Percentiles rank a stretch among this genome's conserved stretches.
phyloP scores from a whole-genome alignment of 2,329 filamentous ascomycete genomes.

The Trichoderma guizhouense region DNA sequence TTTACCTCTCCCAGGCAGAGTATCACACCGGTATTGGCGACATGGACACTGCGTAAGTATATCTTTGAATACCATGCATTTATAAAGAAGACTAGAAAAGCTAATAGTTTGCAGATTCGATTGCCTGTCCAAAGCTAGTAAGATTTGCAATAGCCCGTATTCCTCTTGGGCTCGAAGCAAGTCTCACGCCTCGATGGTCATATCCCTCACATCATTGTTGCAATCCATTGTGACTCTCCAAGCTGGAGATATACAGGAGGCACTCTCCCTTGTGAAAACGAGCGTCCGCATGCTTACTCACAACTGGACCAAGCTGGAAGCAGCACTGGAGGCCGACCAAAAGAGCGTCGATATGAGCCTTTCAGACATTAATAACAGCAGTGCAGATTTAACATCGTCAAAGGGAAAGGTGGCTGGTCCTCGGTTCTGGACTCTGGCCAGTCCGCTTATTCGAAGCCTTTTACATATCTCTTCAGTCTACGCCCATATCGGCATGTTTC shows the following conservation, averaged over 20 bases:
- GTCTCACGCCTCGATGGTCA: constrained; percentile 31
- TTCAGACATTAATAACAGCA: constrained; percentile 30
- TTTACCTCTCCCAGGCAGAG: constrained; percentile 71
- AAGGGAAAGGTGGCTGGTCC: constrained; percentile 41
- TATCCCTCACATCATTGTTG: constrained; percentile 45
- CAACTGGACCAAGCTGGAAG: constrained; percentile 54
- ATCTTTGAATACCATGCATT: background rate
- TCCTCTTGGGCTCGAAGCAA: constrained; percentile 35
- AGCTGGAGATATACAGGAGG: constrained; percentile 55
- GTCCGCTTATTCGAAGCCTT: constrained; percentile 68
- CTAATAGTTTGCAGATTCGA: constrained; percentile 24
- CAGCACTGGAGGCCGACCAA: constrained; percentile 21
- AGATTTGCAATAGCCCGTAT: constrained; percentile 31
- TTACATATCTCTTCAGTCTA: constrained; percentile 74
- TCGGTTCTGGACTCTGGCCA: constrained; percentile 75
- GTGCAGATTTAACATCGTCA: constrained; percentile 25
- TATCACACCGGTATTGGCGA: constrained; percentile 67
- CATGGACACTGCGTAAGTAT: constrained; percentile 54
- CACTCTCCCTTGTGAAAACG: constrained; percentile 55
- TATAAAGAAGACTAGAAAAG: background rate
- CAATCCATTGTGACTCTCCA: constrained; percentile 65
- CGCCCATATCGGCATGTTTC: constrained; percentile 78
- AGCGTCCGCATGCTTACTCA: constrained; percentile 55
- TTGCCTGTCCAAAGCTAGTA: constrained; percentile 39
- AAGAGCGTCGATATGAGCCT: constrained; percentile 29